A percentile compares a stretch with the other conserved stretches of the same genome.
phyloP scores from a whole-genome alignment of 768 basidiomycete species.

The Psilocybe cubensis region DNA sequence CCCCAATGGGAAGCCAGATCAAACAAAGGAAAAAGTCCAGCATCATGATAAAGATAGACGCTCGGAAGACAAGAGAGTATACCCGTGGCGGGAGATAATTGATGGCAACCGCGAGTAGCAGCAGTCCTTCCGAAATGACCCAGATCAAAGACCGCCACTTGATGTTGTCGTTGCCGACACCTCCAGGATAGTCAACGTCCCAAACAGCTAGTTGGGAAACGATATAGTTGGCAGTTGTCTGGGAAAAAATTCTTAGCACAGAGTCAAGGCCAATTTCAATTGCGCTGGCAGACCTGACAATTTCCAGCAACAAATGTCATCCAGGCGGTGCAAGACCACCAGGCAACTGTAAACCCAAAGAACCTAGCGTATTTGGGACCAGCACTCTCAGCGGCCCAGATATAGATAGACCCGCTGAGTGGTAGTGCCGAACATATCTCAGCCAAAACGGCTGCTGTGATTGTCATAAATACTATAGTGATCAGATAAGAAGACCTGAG shows the following conservation, averaged over 20 bases:
- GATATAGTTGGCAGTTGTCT: slow-evolving; percentile 91
- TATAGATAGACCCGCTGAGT: slow-evolving; percentile 89
- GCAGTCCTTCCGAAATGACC: slow-evolving; percentile 75
- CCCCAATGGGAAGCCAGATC: slow-evolving; percentile 93
- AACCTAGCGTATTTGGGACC: slow-evolving; percentile 87
- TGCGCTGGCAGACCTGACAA: slow-evolving; percentile 62
- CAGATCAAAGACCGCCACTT: slow-evolving; percentile 89
- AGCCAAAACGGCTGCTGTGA: slow-evolving; percentile 85
- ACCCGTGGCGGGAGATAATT: slow-evolving; percentile 82
- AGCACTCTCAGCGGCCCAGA: slow-evolving; percentile 94
- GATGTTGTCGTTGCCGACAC: slow-evolving; percentile 66
- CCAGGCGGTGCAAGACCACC: slow-evolving; percentile 97
- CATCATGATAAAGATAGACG: slow-evolving; percentile 75
- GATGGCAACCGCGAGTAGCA: slow-evolving; percentile 74
- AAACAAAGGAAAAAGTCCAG: slow-evolving; percentile 87
- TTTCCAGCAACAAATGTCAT: slow-evolving; percentile 92
- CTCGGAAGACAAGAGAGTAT: slow-evolving; percentile 79
- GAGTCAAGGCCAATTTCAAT: not conserved
- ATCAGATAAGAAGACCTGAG: slow-evolving; percentile 83
- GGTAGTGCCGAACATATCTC: slow-evolving; percentile 91
- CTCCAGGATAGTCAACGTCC: slow-evolving; percentile 84
- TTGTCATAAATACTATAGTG: slow-evolving; percentile 85
- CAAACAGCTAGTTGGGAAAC: slow-evolving; percentile 84
- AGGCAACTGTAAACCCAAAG: slow-evolving; percentile 88
- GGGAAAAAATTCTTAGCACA: slow-evolving; percentile 4